phyloP scores from a whole-genome alignment of 177 flowering plant genomes.

The Telopea speciosissima region DNA sequence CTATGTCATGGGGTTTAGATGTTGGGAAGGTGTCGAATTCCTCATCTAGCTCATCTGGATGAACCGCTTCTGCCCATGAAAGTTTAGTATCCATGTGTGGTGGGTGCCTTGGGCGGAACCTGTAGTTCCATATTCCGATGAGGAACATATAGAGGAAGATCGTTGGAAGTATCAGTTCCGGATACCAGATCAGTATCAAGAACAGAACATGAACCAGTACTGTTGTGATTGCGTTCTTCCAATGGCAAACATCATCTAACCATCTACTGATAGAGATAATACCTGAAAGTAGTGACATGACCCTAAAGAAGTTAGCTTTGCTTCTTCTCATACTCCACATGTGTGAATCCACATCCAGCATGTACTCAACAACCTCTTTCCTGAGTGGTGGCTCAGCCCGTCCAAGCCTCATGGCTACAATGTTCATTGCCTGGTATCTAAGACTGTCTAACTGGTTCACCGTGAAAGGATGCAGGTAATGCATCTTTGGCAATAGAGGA shows the following conservation, averaged over 20 bases:
- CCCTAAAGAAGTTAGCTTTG: conserved; percentile 20
- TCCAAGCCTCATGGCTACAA: conserved; percentile 17
- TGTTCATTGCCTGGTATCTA: conserved; percentile 19
- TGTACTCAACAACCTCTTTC: conserved; percentile 15
- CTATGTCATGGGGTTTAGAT: conserved; percentile 6
- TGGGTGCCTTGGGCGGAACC: conserved; percentile 1
- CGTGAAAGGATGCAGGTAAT: conserved; percentile 12
- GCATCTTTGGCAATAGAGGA: conserved; percentile 21
- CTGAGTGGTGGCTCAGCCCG: conserved; percentile 19
- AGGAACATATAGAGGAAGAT: neutral
- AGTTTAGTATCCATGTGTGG: neutral
- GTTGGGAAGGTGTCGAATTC: conserved; percentile 17
- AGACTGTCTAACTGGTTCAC: conserved; percentile 17
- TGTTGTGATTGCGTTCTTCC: neutral
- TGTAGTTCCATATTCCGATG: conserved; percentile 3
- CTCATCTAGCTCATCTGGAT: conserved; percentile 6
- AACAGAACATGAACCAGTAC: neutral
- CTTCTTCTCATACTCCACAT: conserved; percentile 23
- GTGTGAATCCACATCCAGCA: conserved; percentile 15
- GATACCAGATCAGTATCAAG: neutral
- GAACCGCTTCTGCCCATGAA: neutral
- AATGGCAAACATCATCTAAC: conserved; percentile 3
- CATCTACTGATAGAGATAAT: conserved; percentile 8
- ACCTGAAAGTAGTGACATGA: conserved; percentile 6
- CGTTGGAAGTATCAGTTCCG: neutral